These are phyloP conservation scores for Cryptococcus hybrid DNA, from an alignment of 1,284 basidiomycete species.

Conservation along the genomic window DNA sequence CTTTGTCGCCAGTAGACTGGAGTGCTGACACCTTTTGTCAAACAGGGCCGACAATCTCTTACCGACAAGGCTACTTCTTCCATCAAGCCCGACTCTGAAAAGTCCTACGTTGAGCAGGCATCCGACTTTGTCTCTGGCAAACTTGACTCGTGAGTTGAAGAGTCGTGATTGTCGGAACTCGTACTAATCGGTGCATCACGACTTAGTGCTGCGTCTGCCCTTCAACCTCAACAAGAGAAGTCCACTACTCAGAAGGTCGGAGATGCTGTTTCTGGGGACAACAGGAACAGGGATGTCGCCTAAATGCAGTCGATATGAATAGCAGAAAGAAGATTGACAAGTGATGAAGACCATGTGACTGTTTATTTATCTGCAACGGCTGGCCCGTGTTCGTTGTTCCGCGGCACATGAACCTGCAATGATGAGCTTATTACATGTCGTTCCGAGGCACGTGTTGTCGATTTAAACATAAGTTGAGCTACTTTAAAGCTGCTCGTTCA, in stretches of 20 bases:
- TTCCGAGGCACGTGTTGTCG: neutral
- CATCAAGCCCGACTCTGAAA: conserved; percentile 48
- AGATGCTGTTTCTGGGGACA: conserved; percentile 41
- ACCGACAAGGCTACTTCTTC: conserved; percentile 42
- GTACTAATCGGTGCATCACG: neutral
- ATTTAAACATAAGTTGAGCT: no score
- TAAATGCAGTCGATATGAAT: conserved; percentile 6
- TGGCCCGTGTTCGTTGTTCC: no score
- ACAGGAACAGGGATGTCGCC: conserved; percentile 31
- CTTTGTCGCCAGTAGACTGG: neutral
- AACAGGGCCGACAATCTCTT: conserved; percentile 41
- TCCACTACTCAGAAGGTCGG: conserved; percentile 46
- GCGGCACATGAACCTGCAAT: no score
- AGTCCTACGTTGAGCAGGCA: conserved; percentile 46
- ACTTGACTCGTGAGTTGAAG: conserved; percentile 31
- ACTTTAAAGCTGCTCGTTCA: no score
- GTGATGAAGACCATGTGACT: no score
- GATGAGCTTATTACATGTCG: no score
- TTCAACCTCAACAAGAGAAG: conserved; percentile 42
- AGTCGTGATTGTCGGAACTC: neutral
- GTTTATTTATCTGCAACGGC: no score
- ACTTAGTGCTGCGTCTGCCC: conserved; percentile 34
- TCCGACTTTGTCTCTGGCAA: conserved; percentile 39
- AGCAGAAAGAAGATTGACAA: no score
- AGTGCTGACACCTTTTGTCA: neutral